A percentile compares a stretch with the other conserved stretches of the same genome.
Conservation (phyloP, 75 land plant species). For the Picea sitchensis region DNA sequence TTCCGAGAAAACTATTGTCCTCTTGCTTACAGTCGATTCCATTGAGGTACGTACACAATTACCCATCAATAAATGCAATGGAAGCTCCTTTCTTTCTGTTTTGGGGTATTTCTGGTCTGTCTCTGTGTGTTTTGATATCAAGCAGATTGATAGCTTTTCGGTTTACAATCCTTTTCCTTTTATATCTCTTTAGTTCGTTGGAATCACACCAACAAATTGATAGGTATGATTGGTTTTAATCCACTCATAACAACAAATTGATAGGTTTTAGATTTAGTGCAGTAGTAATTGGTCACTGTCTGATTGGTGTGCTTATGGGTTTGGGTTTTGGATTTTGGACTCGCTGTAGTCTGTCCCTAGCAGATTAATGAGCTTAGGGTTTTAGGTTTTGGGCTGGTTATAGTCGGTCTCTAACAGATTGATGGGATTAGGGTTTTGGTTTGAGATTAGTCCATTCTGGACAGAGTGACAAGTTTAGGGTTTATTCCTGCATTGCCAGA, state of each 20-base stretch:
- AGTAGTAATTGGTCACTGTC: background rate
- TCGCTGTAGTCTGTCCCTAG: background rate
- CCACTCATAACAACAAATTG: background rate
- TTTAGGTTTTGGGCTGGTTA: too few relatives aligned
- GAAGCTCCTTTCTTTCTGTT: slow-evolving; percentile 12
- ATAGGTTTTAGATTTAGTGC: background rate
- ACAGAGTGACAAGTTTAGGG: too few relatives aligned
- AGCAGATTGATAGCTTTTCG: background rate
- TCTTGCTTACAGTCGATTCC: slow-evolving; percentile 61
- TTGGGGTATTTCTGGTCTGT: background rate
- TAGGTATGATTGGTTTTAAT: background rate
- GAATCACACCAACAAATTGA: too few relatives aligned
- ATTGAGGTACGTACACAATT: slow-evolving; percentile 37
- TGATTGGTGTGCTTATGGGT: background rate
- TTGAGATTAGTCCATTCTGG: too few relatives aligned
- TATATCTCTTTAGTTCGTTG: too few relatives aligned
- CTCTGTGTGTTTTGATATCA: background rate
- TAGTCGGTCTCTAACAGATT: background rate
- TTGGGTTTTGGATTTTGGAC: background rate
- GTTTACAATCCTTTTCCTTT: too few relatives aligned
- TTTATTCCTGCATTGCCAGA: too few relatives aligned
- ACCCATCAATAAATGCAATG: slow-evolving; percentile 20
- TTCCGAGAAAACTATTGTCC: slow-evolving; percentile 61
- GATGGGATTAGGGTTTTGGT: background rate
- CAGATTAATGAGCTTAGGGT: background rate